A percentile compares a stretch with the other conserved stretches of the same genome.
phyloP scores from a whole-genome alignment of 2,329 filamentous ascomycete species.

The Stagonosporopsis tanaceti region DNA sequence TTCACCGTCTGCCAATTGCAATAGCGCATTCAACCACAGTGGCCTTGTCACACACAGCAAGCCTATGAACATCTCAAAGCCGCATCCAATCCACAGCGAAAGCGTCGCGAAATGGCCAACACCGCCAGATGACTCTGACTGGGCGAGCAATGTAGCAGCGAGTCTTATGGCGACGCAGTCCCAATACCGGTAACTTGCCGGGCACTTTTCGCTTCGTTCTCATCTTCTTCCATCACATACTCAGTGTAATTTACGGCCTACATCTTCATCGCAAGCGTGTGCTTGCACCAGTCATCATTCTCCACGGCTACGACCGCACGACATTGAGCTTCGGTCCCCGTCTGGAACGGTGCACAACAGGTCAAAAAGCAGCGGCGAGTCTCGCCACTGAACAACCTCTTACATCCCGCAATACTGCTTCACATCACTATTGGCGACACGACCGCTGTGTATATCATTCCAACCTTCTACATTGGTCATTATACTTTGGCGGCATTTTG shows the following conservation, averaged over 20 bases:
- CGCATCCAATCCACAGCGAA: constrained; percentile 53
- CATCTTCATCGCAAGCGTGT: constrained; percentile 28
- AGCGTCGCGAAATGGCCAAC: constrained; percentile 84
- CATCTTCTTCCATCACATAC: constrained; percentile 31
- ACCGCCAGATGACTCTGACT: constrained; percentile 92
- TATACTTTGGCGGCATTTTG: constrained; percentile 38
- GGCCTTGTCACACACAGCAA: constrained; percentile 70
- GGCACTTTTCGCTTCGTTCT: constrained; percentile 13
- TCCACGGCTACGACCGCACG: constrained; percentile 46
- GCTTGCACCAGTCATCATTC: constrained; percentile 31
- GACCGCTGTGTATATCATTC: constrained; percentile 35
- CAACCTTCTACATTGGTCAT: constrained; percentile 28
- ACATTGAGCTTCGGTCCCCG: constrained; percentile 43
- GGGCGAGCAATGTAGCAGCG: constrained; percentile 82
- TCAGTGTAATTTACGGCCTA: constrained; percentile 30
- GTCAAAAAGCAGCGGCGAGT: constrained; percentile 19
- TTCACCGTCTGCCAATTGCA: constrained; percentile 83
- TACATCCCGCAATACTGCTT: constrained; percentile 29
- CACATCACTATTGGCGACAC: constrained; percentile 31
- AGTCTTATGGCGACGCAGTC: constrained; percentile 62
- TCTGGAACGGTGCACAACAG: constrained; percentile 46
- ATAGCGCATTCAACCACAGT: constrained; percentile 74
- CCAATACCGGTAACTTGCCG: constrained; percentile 40
- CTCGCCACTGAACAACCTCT: constrained; percentile 38
- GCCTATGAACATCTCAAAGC: constrained; percentile 70